These are phyloP conservation scores for Diplodia sapinea DNA, from an alignment of 2,329 filamentous ascomycete species.

Conservation along the genomic window DNA sequence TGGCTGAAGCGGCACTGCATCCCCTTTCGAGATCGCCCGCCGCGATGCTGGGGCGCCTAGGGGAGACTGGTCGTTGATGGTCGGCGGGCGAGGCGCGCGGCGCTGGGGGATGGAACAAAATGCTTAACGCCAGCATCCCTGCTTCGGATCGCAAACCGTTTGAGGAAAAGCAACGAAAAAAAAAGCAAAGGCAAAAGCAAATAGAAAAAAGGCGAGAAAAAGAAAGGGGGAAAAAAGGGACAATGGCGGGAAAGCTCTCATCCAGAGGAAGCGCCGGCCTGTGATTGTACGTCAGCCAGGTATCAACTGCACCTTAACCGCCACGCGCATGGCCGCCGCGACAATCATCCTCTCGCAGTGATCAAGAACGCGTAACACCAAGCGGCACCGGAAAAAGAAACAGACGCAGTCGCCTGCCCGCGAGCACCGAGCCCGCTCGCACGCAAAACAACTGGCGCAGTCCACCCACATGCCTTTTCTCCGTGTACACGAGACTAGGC, in stretches of 20 bases:
- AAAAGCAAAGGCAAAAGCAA: neutral
- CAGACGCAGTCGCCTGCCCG: neutral
- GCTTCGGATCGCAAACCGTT: slow-evolving; percentile 19
- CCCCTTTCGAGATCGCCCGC: neutral
- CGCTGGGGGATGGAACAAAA: neutral
- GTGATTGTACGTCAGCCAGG: neutral
- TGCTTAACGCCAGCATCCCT: slow-evolving; percentile 23
- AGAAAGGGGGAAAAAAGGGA: too few species aligned
- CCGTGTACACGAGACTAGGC: neutral
- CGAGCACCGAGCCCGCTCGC: neutral
- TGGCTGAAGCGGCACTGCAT: neutral
- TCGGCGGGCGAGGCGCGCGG: neutral
- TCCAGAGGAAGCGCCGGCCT: neutral
- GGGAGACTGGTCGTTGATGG: neutral
- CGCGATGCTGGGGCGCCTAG: neutral
- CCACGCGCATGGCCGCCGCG: neutral
- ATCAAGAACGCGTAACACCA: neutral
- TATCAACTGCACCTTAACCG: too few species aligned
- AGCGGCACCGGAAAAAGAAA: neutral
- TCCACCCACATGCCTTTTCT: neutral
- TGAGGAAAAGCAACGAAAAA: slow-evolving; percentile 11
- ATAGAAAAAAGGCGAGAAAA: neutral
- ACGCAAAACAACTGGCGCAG: neutral
- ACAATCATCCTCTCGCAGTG: neutral
- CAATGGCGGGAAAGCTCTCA: too few species aligned